Evolutionary conservation across 805 yeast species (phyloP), one percentile per base, ranked within the genome.

Genomic region (Babjeviella inositovora): DNA sequence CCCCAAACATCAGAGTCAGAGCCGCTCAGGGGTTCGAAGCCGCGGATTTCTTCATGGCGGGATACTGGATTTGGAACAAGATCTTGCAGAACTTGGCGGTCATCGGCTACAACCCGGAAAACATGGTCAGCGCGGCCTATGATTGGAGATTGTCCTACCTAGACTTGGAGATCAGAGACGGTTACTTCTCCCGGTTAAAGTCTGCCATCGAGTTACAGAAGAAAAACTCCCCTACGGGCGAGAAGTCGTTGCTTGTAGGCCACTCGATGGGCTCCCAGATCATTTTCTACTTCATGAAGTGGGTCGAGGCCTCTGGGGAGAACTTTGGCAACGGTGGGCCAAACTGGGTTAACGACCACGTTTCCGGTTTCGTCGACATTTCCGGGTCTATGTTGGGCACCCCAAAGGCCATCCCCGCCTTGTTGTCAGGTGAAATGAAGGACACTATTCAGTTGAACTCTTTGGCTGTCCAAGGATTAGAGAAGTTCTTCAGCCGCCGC

Each of bases 21-120:
- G 92, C 97, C 0, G 87, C 95, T 1, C 93, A 80, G 43, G 98
- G 98, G 0, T 80, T 90, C 44, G 96, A 85, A 37, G 90, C 95
- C 1, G 90, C 95, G 1, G 98, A 90, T 48, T 90, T 82, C 47
- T 90, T 90, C 39, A 71, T 90, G 47, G 80, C 96, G 4, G 98
- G 98, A 0, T 90, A 90, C 46, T 90, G 98, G 98, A 81, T 90
- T 38, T 90, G 98, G 98, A 82, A 81, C 43, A 90, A 90, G 43
- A 68, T 90, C 24, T 57, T 90, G n/a, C 94, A 87, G 46, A 90
- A 90, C 39, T 53, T 90, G 33, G 93, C 95, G 3, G 96, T 81
- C 1, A 67, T 90, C 30, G 95, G 96, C 0, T 90, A 90, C 47
- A 93, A 81, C 22, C 87, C 95, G 2, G 75, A 81, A 35, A 80